A percentile compares a stretch with the other conserved stretches of the same genome.
These are phyloP conservation scores for Phytopythium oedochilum DNA, from an alignment of 352 stramenopile species.

Conservation along the genomic window DNA sequence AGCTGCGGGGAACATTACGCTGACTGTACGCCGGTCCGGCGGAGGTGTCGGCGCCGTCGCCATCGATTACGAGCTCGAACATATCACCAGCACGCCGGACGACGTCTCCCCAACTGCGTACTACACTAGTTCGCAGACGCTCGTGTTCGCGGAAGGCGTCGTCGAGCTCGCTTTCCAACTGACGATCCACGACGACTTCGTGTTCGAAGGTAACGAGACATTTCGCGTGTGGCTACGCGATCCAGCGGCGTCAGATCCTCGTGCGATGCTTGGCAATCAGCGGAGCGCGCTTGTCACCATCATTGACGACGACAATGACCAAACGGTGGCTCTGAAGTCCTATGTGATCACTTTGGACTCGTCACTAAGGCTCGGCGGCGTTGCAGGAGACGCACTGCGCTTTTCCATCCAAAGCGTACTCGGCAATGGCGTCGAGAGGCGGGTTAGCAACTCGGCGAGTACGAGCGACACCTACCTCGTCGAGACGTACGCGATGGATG, in stretches of 20 bases:
- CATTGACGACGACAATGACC: constrained; percentile 48
- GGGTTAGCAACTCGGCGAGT: background rate
- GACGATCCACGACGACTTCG: constrained; percentile 90
- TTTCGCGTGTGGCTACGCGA: constrained; percentile 56
- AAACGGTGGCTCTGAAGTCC: constrained; percentile 34
- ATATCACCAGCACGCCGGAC: constrained; percentile 61
- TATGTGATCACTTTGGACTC: constrained; percentile 22
- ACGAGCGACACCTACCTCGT: constrained; percentile 24
- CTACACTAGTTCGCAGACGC: constrained; percentile 80
- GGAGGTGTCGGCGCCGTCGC: constrained; percentile 74
- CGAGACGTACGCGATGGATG: constrained; percentile 27
- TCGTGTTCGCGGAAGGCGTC: constrained; percentile 80
- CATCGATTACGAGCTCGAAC: constrained; percentile 82
- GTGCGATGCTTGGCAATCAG: constrained; percentile 51
- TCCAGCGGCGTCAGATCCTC: constrained; percentile 13
- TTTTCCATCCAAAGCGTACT: constrained; percentile 58
- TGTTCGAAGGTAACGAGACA: constrained; percentile 56
- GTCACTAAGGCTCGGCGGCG: constrained; percentile 25
- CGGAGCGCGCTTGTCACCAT: constrained; percentile 64
- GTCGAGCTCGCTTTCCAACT: constrained; percentile 87
- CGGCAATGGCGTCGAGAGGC: constrained; percentile 20
- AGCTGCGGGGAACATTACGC: constrained; percentile 51
- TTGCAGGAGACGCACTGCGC: constrained; percentile 31
- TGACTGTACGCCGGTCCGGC: constrained; percentile 85
- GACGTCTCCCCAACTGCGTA: constrained; percentile 85